A percentile compares a stretch with the other conserved stretches of the same genome.
Conservation (phyloP, 805 yeast genomes). For the Yarrowia keelungensis region DNA sequence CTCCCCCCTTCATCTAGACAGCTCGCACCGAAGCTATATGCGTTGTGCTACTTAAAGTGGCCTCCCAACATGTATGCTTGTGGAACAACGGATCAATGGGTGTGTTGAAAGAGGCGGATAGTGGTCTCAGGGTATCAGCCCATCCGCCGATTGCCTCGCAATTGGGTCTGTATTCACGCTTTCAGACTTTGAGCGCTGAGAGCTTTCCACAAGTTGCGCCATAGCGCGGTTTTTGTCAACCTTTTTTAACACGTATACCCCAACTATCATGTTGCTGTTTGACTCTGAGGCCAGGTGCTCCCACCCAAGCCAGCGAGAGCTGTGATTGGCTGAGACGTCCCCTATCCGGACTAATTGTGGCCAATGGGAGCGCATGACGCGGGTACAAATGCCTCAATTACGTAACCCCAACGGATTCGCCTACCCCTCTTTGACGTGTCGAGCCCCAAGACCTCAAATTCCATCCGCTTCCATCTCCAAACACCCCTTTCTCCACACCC, state of each 20-base stretch:
- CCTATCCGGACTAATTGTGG: conserved; percentile 36
- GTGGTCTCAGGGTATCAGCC: no score
- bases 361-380: conserved; percentile 15
- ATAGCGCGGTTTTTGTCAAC: conserved; percentile 1
- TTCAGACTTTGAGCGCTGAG: no score
- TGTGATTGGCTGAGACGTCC: conserved; percentile 20
- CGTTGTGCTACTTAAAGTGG: conserved; percentile 35
- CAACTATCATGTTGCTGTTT: conserved; percentile 23
- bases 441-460: neutral
- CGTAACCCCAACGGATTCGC: conserved; percentile 29
- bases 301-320: conserved; percentile 2
- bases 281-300: neutral
- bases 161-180: no score
- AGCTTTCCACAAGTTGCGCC: no score
- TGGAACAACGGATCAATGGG: conserved; percentile 19
- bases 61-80: conserved; percentile 13
- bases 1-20: conserved; percentile 3
- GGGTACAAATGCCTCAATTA: conserved; percentile 21
- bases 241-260: conserved; percentile 23
- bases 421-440: conserved; percentile 5
- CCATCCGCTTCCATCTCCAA: conserved; percentile 26
- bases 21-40: conserved; percentile 1
- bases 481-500: conserved; percentile 35
- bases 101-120: no score
- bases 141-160: no score